These are phyloP conservation scores for Penicillium alfredii DNA, from an alignment of 495 filamentous ascomycete genomes.

Conservation along the genomic window DNA sequence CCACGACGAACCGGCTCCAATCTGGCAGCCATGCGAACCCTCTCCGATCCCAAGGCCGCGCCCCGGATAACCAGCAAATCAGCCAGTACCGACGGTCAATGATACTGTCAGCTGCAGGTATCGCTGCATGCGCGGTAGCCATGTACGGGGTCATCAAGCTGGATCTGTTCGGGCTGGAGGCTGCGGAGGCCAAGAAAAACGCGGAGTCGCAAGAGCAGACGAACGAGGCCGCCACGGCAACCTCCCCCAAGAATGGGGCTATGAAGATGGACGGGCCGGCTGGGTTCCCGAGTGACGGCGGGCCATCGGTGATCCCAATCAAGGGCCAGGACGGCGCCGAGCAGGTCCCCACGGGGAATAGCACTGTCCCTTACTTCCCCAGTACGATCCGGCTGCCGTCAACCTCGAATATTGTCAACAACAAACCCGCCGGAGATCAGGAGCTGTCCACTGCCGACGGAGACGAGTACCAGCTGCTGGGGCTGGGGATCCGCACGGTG, in stretches of 20 bases:
- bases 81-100: conserved; percentile 30
- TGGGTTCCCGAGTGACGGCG: conserved; percentile 29
- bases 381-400: conserved; percentile 57
- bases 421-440: conserved; percentile 39
- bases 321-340: conserved; percentile 55
- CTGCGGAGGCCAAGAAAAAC: conserved; percentile 9
- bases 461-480: conserved; percentile 79
- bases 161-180: conserved; percentile 35
- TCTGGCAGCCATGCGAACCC: conserved; percentile 20
- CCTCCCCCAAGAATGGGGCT: conserved; percentile 10
- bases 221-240: conserved; percentile 4
- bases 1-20: conserved; percentile 24
- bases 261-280: conserved; percentile 38
- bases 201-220: background rate
- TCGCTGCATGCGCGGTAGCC: conserved; percentile 27
- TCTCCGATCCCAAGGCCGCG: conserved; percentile 20
- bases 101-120: conserved; percentile 31
- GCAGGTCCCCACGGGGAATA: conserved; percentile 74
- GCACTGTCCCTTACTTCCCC: conserved; percentile 76
- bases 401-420: conserved; percentile 29
- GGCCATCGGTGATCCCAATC: conserved; percentile 35
- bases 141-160: conserved; percentile 38
- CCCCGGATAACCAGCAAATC: conserved; percentile 17
- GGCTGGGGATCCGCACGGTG: conserved; percentile 81
- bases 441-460: conserved; percentile 26